phyloP scores from a whole-genome alignment of 1,284 basidiomycete species.

The Sanghuangporus weigelae region DNA sequence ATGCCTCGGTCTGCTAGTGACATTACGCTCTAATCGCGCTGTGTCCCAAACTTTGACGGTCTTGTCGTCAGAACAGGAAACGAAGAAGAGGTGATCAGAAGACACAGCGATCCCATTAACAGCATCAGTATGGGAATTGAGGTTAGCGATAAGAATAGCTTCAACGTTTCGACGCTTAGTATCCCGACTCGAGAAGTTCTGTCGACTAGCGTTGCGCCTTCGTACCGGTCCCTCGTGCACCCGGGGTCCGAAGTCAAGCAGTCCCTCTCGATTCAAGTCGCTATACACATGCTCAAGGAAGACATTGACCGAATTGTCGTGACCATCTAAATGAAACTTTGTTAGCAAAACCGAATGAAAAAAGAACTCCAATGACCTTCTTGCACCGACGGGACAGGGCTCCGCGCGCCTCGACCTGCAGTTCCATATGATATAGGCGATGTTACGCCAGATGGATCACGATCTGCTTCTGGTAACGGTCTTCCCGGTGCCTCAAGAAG shows the following conservation, averaged over 20 bases:
- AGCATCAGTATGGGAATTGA: slow-evolving; percentile 78
- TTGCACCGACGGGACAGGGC: slow-evolving; percentile 34
- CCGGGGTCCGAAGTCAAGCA: slow-evolving; percentile 85
- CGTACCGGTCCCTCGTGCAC: slow-evolving; percentile 76
- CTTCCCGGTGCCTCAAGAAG: slow-evolving; percentile 66
- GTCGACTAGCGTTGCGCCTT: slow-evolving; percentile 63
- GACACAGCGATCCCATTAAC: slow-evolving; percentile 84
- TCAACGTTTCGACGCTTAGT: slow-evolving; percentile 50
- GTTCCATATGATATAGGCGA: slow-evolving; percentile 61
- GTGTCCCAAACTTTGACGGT: slow-evolving; percentile 85
- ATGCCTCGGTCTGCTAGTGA: slow-evolving; percentile 71
- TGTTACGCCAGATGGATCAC: slow-evolving; percentile 62
- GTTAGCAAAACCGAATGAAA: slow-evolving; percentile 8
- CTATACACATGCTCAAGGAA: slow-evolving; percentile 86
- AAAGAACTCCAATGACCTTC: slow-evolving; percentile 4
- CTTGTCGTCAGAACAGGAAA: slow-evolving; percentile 82
- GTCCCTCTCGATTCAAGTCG: slow-evolving; percentile 78
- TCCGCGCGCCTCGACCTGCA: slow-evolving; percentile 42
- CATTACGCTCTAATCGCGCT: slow-evolving; percentile 73
- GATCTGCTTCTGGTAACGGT: slow-evolving; percentile 55
- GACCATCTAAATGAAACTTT: slow-evolving; percentile 53
- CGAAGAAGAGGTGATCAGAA: slow-evolving; percentile 93
- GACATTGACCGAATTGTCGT: slow-evolving; percentile 81
- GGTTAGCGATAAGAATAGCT: slow-evolving; percentile 77
- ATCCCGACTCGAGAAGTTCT: slow-evolving; percentile 58